Evolutionary conservation across 2,329 filamentous ascomycete genomes (phyloP), one percentile per base, ranked within the genome.

Genomic region (Sporothrix humicola): DNA sequence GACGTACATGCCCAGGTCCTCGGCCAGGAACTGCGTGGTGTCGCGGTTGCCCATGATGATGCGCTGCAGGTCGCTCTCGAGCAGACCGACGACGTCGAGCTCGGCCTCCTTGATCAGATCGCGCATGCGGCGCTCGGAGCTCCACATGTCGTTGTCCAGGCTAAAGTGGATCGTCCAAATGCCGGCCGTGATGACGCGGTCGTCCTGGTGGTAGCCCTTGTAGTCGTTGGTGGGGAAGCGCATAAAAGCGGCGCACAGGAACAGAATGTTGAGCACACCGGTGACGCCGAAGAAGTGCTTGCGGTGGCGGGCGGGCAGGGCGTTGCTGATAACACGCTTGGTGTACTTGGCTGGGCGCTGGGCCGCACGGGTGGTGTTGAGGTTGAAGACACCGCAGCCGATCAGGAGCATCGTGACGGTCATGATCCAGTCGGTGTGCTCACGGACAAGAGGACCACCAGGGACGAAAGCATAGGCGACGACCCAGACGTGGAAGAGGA

Each of bases 11-110:
- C 96, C 96, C 12, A 99, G 88, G 77, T 99, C 95, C 81, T 98
- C 95, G 23, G 96, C 95, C 9, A 99, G 88, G 83, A 93, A 97
- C 81, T 98, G 96, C 0, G 96, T 98, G 9, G 93, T 92, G 81
- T 99, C 96, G 77, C 96, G 92, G 84, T 98, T 99, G 79, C 96
- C 96, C 96, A 98, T 99, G 85, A 99, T 99, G 83, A 99, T 97
- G 77, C 95, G 93, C 84, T 99, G 96, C 50, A 93, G 88, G 81
- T 99, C 96, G 0, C 92, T 93, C 82, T 99, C 96, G 0, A 99
- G 87, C 23, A 99, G 88, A n/a, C 96, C 96, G 65, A 99, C 88
- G 5, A 99, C 93, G 79, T 99, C 96, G n/a, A 99, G 85, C 82
- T 99, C 96, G n/a, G 97, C 85, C 79, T 98, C 96, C 79, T 93